Conservation (phyloP, 1,139 yeast genomes). For the Pichia sp. region DNA sequence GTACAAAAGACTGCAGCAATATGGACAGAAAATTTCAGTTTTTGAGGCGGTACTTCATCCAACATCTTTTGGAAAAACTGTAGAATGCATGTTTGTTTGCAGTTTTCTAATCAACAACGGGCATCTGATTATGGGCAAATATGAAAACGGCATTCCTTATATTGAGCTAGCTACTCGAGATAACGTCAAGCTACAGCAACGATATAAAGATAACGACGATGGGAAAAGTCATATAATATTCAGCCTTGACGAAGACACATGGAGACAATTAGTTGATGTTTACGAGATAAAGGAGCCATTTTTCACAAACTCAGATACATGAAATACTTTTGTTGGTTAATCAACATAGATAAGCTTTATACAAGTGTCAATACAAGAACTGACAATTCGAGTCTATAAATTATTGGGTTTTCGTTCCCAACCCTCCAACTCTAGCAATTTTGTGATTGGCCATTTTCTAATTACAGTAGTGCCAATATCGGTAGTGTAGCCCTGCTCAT, state of each 20-base stretch:
- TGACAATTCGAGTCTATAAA: background rate
- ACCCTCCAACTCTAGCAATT: constrained; percentile 45
- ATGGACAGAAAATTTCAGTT: constrained; percentile 47
- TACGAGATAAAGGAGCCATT: constrained; percentile 52
- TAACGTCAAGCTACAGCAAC: constrained; percentile 17
- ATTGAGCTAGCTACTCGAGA: constrained; percentile 26
- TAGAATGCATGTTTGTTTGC: constrained; percentile 78
- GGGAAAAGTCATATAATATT: constrained; percentile 58
- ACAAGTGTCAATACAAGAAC: background rate
- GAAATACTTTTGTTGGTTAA: constrained; percentile 4
- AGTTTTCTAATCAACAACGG: constrained; percentile 80
- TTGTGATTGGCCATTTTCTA: constrained; percentile 70
- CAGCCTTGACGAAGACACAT: constrained; percentile 59
- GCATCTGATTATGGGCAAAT: constrained; percentile 48
- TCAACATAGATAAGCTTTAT: constrained; percentile 1
- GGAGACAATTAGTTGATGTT: constrained; percentile 51
- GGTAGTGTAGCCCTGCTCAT: constrained; percentile 50
- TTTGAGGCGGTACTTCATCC: constrained; percentile 73
- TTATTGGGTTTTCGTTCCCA: constrained; percentile 36
- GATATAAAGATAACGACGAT: constrained; percentile 24
- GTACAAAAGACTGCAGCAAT: constrained; percentile 38
- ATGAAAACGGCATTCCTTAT: constrained; percentile 48
- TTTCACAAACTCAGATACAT: constrained; percentile 34
- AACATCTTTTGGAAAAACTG: constrained; percentile 65
- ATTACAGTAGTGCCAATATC: constrained; percentile 53